Conservation (phyloP, 108 stramenopile genomes). For the Mayamaea pseudoterrestris region DNA sequence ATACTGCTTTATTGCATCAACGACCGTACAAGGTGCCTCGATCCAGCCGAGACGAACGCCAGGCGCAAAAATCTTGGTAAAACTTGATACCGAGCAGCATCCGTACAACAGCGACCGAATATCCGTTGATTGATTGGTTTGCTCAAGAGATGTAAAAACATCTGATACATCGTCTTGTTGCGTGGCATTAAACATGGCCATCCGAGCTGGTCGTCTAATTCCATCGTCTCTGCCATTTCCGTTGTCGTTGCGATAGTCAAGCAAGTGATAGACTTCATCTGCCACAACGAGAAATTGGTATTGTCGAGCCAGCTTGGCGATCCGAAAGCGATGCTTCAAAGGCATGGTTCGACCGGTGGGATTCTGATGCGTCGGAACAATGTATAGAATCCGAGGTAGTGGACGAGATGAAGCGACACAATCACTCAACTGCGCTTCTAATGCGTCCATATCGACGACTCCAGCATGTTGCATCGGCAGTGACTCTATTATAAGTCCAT, state of each 20-base stretch:
- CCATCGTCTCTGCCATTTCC: too few species aligned
- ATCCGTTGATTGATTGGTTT: not conserved
- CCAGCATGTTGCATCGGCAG: slow-evolving; percentile 36
- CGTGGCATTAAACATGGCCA: slow-evolving; percentile 25
- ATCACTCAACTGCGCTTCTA: slow-evolving; percentile 19
- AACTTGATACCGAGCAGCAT: slow-evolving; percentile 60
- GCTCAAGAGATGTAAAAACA: not conserved
- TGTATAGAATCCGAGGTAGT: slow-evolving; percentile 39
- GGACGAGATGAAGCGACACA: slow-evolving; percentile 7
- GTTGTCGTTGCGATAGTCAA: slow-evolving; percentile 40
- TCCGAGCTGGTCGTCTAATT: slow-evolving; percentile 31
- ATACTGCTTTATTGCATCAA: slow-evolving; percentile 21
- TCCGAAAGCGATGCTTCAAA: slow-evolving; percentile 21
- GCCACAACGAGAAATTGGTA: slow-evolving; percentile 40
- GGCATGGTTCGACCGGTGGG: slow-evolving; percentile 44
- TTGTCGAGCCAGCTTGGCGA: slow-evolving; percentile 30
- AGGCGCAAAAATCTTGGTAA: slow-evolving; percentile 63
- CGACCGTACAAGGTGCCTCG: slow-evolving; percentile 35
- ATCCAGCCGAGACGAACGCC: slow-evolving; percentile 62
- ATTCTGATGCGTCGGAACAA: slow-evolving; percentile 63
- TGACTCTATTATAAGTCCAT: slow-evolving; percentile 28
- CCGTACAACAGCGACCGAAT: too few species aligned
- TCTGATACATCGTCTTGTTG: not conserved
- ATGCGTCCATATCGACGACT: slow-evolving; percentile 29
- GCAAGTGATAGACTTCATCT: slow-evolving; percentile 66